Percentiles rank a stretch among this genome's conserved stretches.
These are phyloP conservation scores for Sporothrix variecibatus DNA, from an alignment of 2,329 filamentous ascomycete species.

Conservation along the genomic window DNA sequence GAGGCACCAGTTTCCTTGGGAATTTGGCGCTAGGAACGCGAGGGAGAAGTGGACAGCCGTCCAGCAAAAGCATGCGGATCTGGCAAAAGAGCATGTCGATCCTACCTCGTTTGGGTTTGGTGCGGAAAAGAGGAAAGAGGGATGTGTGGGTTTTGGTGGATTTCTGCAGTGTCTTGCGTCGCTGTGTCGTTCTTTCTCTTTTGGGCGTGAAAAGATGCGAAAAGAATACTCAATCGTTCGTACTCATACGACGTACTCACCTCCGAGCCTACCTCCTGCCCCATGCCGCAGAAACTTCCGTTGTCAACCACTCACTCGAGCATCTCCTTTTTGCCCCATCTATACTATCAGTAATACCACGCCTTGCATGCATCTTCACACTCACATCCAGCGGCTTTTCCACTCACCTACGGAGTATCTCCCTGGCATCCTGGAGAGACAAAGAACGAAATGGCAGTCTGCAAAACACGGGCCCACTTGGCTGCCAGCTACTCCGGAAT, in stretches of 20 bases:
- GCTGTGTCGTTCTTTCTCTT: conserved; percentile 12
- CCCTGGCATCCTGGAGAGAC: not conserved
- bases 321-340: too few relatives aligned
- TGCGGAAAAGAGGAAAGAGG: not conserved
- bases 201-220: not conserved
- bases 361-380: not conserved
- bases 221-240: too few relatives aligned
- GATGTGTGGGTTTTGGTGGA: not conserved
- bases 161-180: not conserved
- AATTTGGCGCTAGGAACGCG: not conserved
- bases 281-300: not conserved
- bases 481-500: not conserved
- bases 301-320: too few relatives aligned
- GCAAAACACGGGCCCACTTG: not conserved
- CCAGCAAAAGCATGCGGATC: conserved; percentile 14
- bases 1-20: not conserved
- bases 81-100: conserved; percentile 20
- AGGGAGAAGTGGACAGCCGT: not conserved
- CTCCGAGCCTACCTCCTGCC: too few relatives aligned
- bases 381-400: not conserved
- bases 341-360: not conserved
- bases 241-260: too few relatives aligned
- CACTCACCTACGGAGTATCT: too few relatives aligned
- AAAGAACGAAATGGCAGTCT: not conserved
- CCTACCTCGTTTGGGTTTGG: conserved; percentile 6